Evolutionary conservation across 257 asterid genomes (phyloP).

Genomic region (Capsicum baccatum): DNA sequence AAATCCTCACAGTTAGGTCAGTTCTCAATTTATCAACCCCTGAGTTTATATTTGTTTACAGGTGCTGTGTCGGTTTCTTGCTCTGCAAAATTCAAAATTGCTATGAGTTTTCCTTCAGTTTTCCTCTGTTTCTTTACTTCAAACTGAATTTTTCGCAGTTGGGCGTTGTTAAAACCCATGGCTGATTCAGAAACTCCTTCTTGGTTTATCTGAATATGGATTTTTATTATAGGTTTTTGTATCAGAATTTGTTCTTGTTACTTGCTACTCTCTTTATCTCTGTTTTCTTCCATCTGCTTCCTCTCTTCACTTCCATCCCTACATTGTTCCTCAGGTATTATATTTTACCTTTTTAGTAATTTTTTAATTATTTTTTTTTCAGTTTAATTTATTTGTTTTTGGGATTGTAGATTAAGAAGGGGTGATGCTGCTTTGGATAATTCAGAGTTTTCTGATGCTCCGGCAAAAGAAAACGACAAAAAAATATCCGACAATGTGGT

Average conservation of each 20-base stretch:
- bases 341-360: not conserved
- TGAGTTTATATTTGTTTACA: conserved; percentile 35
- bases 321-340: conserved; percentile 57
- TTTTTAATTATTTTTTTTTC: not conserved
- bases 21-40: conserved; percentile 50
- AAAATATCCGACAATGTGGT: conserved; percentile 12
- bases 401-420: conserved; percentile 42
- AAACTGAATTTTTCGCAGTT: conserved; percentile 39
- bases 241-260: conserved; percentile 44
- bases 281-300: conserved; percentile 47
- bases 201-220: conserved; percentile 49
- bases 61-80: conserved; percentile 60
- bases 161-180: conserved; percentile 28
- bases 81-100: conserved; percentile 52
- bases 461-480: conserved; percentile 24
- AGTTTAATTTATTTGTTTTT: not conserved
- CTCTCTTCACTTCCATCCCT: conserved; percentile 50
- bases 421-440: conserved; percentile 26
- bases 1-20: conserved; percentile 62
- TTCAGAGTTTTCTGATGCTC: conserved; percentile 20
- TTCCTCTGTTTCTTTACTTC: conserved; percentile 44
- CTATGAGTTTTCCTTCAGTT: conserved; percentile 45
- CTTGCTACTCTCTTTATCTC: conserved; percentile 41
- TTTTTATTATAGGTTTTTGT: conserved; percentile 39
- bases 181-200: not conserved